phyloP scores from a whole-genome alignment of 1,139 yeast species.

The Magnusiomyces paraingens region DNA sequence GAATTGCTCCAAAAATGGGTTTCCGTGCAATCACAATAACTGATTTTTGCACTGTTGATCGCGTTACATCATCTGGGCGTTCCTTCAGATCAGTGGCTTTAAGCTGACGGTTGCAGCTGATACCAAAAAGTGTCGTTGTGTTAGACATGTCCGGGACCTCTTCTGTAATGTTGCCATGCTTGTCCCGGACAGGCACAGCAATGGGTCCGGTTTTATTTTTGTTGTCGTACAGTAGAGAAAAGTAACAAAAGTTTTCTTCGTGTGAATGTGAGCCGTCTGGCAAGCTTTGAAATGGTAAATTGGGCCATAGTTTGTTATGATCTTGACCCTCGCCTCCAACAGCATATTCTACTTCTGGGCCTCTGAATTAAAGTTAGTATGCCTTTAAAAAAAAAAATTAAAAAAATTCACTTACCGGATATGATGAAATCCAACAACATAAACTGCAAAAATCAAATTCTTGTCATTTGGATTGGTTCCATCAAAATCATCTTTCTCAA shows the following conservation, averaged over 20 bases:
- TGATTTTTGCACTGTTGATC: conserved; percentile 89
- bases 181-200: conserved; percentile 36
- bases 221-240: conserved; percentile 75
- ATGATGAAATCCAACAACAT: conserved; percentile 92
- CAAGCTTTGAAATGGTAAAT: conserved; percentile 84
- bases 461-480: neutral
- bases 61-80: conserved; percentile 61
- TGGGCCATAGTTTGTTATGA: conserved; percentile 62
- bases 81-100: conserved; percentile 54
- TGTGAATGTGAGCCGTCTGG: conserved; percentile 94
- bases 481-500: conserved; percentile 18
- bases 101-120: conserved; percentile 87
- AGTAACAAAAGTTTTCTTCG: conserved; percentile 89
- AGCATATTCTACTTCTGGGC: conserved; percentile 96
- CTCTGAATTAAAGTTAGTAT: conserved; percentile 38
- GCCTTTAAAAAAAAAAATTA: neutral
- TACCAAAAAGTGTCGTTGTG: conserved; percentile 77
- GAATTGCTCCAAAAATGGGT: conserved; percentile 79
- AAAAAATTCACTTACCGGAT: conserved; percentile 31
- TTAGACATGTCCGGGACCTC: conserved; percentile 37
- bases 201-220: conserved; percentile 42
- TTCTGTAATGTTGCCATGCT: conserved; percentile 30
- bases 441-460: conserved; percentile 64
- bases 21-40: conserved; percentile 80
- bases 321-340: conserved; percentile 54